Conservation (phyloP, 2,329 filamentous ascomycete species). For the Hymenoscyphus scutula region DNA sequence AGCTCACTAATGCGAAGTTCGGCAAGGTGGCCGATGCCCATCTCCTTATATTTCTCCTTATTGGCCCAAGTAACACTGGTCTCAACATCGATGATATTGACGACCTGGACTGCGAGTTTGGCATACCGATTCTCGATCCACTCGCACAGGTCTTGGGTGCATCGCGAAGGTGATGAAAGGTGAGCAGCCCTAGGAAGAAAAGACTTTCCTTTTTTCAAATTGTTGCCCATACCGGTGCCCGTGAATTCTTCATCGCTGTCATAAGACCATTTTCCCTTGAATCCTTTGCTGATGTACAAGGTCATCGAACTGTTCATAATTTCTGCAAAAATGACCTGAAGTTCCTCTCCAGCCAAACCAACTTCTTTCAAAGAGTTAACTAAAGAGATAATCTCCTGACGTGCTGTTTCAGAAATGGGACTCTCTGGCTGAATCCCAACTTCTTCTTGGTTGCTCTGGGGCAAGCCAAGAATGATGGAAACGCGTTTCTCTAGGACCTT, state of each 20-base stretch:
- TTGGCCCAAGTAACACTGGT: constrained; percentile 50
- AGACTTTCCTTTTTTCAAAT: constrained; percentile 18
- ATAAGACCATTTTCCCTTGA: constrained; percentile 58
- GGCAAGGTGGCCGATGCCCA: constrained; percentile 66
- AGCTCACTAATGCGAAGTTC: constrained; percentile 67
- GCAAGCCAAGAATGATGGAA: constrained; percentile 45
- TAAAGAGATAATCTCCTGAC: constrained; percentile 53
- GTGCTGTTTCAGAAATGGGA: constrained; percentile 39
- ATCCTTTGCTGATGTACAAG: constrained; percentile 59
- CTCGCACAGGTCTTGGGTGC: constrained; percentile 56
- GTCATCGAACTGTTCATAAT: constrained; percentile 66
- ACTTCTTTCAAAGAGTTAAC: constrained; percentile 60
- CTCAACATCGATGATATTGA: constrained; percentile 41
- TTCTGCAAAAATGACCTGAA: constrained; percentile 70
- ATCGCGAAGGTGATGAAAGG: constrained; percentile 47
- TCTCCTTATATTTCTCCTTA: constrained; percentile 67
- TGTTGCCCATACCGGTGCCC: constrained; percentile 5
- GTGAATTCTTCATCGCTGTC: not conserved
- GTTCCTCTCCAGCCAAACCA: constrained; percentile 66
- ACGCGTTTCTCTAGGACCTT: constrained; percentile 54
- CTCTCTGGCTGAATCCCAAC: constrained; percentile 22
- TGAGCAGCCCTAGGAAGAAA: constrained; percentile 34
- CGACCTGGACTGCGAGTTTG: constrained; percentile 61
- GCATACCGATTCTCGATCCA: constrained; percentile 70
- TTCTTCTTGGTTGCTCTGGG: constrained; percentile 15